These are phyloP conservation scores for Salix koriyanagi DNA, from an alignment of 345 rosid genomes.

Conservation along the genomic window DNA sequence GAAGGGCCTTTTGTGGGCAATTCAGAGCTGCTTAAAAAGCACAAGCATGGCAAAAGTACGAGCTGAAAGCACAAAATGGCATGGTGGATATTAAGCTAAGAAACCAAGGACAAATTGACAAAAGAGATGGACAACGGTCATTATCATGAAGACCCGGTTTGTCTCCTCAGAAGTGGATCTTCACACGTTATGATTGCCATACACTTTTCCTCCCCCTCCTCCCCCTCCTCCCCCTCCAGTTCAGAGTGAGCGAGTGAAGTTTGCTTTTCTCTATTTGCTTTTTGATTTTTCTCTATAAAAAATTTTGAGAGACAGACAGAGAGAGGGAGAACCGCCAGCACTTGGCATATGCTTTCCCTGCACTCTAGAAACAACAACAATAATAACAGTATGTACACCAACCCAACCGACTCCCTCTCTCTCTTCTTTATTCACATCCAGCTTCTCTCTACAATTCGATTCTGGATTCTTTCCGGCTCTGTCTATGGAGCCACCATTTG, in stretches of 20 bases:
- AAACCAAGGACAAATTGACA: neutral
- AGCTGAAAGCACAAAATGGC: conserved; percentile 6
- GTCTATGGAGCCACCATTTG: neutral
- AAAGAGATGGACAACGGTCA: conserved; percentile 19
- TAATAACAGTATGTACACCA: conserved; percentile 10
- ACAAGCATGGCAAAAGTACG: neutral
- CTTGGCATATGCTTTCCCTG: conserved; percentile 22
- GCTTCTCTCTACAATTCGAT: neutral
- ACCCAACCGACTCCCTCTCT: conserved; percentile 23
- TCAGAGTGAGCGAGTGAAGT: neutral
- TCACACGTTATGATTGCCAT: conserved; percentile 49
- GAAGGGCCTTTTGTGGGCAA: neutral
- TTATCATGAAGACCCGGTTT: conserved; percentile 37
- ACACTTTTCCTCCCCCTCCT: neutral
- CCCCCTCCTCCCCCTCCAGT: neutral
- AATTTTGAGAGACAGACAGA: neutral
- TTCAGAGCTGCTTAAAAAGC: neutral
- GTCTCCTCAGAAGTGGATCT: conserved; percentile 55
- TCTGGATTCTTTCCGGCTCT: neutral
- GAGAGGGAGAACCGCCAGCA: conserved; percentile 13
- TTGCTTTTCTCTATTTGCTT: neutral
- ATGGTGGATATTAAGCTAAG: neutral
- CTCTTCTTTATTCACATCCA: neutral
- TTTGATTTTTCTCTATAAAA: neutral
- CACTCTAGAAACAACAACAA: conserved; percentile 12